Evolutionary conservation across 495 filamentous ascomycete genomes (phyloP).

Genomic region (Pseudoneurospora amorphoporcata): DNA sequence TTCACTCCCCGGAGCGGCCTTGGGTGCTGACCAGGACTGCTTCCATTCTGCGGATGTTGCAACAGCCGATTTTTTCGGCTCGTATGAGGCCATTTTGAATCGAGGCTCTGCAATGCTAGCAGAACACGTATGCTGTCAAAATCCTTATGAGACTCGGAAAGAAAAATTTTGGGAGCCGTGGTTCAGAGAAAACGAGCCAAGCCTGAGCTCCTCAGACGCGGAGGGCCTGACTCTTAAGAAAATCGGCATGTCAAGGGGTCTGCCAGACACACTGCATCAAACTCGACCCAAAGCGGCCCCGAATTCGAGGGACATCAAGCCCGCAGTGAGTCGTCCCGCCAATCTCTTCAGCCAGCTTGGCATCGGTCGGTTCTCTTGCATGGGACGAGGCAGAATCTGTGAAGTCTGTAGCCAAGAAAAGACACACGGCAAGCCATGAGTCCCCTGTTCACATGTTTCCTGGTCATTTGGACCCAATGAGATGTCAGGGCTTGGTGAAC

Average conservation of each 20-base stretch:
- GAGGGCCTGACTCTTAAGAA: not conserved
- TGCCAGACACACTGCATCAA: not conserved
- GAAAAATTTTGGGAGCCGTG: not conserved
- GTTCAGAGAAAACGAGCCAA: not conserved
- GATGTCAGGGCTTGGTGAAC: not conserved
- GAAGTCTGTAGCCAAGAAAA: not conserved
- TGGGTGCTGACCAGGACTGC: not conserved
- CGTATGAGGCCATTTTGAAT: not conserved
- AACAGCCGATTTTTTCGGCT: not conserved
- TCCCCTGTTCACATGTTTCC: not conserved
- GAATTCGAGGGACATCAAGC: not conserved
- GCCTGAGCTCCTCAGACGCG: not conserved
- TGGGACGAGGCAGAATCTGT: not conserved
- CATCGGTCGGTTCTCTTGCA: not conserved
- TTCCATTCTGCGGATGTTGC: not conserved
- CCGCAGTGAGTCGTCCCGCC: not conserved
- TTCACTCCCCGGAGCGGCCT: not conserved
- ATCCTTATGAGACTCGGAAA: not conserved
- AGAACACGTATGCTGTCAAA: not conserved
- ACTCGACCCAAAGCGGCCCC: not conserved
- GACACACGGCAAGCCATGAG: not conserved
- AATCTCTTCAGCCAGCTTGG: not conserved
- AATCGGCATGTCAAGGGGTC: not conserved
- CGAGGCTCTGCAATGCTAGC: not conserved
- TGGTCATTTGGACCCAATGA: not conserved